These are phyloP conservation scores for Diplotaxis tenuifolia DNA, from an alignment of 345 rosid species.

Conservation along the genomic window DNA sequence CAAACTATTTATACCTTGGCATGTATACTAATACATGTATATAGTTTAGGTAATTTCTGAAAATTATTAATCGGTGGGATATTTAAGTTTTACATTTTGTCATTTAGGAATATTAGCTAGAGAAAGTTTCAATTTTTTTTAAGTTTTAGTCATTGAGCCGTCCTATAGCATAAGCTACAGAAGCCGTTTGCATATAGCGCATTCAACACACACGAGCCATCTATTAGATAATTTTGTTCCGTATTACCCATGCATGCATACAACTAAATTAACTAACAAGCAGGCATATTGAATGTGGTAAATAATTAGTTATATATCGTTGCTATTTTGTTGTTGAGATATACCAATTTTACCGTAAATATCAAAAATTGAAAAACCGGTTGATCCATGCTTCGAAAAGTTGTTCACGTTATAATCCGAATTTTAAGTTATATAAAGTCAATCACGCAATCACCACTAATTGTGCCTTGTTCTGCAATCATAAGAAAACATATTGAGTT, in stretches of 20 bases:
- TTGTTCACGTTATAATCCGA: too few species aligned
- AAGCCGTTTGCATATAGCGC: not conserved
- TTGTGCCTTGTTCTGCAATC: too few species aligned
- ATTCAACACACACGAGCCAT: not conserved
- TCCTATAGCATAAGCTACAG: too few species aligned
- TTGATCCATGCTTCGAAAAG: too few species aligned
- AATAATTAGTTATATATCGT: not conserved
- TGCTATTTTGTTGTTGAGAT: too few species aligned
- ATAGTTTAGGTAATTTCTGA: not conserved
- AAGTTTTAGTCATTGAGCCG: not conserved
- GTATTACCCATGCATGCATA: not conserved
- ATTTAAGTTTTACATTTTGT: not conserved
- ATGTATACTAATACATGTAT: not conserved
- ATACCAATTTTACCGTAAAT: too few species aligned
- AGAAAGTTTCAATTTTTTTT: not conserved
- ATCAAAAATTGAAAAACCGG: too few species aligned
- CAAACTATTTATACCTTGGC: not conserved
- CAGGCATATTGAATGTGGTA: not conserved
- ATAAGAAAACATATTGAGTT: too few species aligned
- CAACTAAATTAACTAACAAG: not conserved
- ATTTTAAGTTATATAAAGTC: too few species aligned
- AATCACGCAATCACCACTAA: too few species aligned
- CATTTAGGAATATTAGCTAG: not conserved
- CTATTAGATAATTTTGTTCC: not conserved
- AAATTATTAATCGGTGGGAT: not conserved